Base-by-base conservation (phyloP, 1,284 basidiomycete genomes). In the Quambalaria eucalypti region DNA sequence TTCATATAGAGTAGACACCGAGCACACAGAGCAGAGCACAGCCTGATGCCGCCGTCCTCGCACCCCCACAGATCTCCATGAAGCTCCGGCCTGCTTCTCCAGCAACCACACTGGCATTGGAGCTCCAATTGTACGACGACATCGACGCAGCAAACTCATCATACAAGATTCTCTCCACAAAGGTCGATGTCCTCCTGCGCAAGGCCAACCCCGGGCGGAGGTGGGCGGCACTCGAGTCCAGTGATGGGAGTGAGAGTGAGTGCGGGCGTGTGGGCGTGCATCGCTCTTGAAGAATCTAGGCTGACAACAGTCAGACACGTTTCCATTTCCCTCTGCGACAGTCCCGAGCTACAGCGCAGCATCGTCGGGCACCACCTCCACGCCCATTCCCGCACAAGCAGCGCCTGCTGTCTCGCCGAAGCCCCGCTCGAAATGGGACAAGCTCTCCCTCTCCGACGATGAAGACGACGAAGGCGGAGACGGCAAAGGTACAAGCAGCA, bases 341-440 rank as follows among this genome's bases (percentile, higher is more conserved):
- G 36, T 39, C 36, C 36, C 36, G 3, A n/a, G 16, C 3, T 39
- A 39, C 36, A 21, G 21, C 16, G 36, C 36, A 39, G 36, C 36
- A 39, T 33, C 31, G 31, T n/a, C 36, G 10, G 36, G 36, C 4
- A n/a, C 36, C 3, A n/a, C 36, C 4, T 14, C 36, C 16, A 21
- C 16, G 16, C 16, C 16, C 4, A 14, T 12, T 39, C 36, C 21
- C 16, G 36, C 36, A 39, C 36, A 39, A 5, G 16, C 36, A 39
- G 16, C 36, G 3, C 21, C 42, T 23, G 21, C 42, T 6, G 42
- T 26, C 16, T 39, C 36, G 16, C 21, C 36, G 4, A 12, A 21
- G 16, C 14, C 51, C 10, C 48, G 40, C 9, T 69, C 66, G 44
- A 73, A 73, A 44, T 73, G 71, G 71, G 71, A 73, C 54, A 49